A percentile compares a stretch with the other conserved stretches of the same genome.
phyloP scores from a whole-genome alignment of 2,329 filamentous ascomycete genomes.

The Ophiostoma novo-ulmi region DNA sequence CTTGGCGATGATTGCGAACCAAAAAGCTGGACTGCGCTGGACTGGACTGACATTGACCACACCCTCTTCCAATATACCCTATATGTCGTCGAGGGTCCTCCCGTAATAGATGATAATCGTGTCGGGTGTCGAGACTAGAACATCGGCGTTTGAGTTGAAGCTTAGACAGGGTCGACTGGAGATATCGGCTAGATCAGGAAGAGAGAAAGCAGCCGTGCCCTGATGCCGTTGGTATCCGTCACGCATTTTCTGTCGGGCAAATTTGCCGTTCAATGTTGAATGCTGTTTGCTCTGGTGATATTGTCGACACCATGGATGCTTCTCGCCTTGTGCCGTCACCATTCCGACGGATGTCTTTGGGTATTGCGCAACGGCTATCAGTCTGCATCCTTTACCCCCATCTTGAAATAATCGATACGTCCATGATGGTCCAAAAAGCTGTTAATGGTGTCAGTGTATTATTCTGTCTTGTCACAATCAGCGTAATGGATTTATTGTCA shows the following conservation, averaged over 20 bases:
- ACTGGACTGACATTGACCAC: background rate
- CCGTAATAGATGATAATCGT: background rate
- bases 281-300: background rate
- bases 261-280: background rate
- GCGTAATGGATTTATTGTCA: background rate
- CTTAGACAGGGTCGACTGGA: background rate
- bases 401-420: background rate
- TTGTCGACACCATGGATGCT: background rate
- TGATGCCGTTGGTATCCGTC: background rate
- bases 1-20: background rate
- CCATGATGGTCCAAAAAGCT: background rate
- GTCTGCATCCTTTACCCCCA: background rate
- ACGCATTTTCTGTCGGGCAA: background rate
- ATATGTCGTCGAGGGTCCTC: background rate
- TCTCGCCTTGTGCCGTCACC: background rate
- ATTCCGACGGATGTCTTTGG: background rate
- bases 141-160: background rate
- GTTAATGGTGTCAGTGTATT: background rate
- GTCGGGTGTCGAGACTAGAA: background rate
- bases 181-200: background rate
- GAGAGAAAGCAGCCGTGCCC: background rate
- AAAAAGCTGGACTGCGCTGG: background rate
- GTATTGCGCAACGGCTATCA: background rate
- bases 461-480: too few species aligned
- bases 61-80: background rate